These are phyloP conservation scores for Rhizophora mangle DNA, from an alignment of 345 rosid species.

Conservation along the genomic window DNA sequence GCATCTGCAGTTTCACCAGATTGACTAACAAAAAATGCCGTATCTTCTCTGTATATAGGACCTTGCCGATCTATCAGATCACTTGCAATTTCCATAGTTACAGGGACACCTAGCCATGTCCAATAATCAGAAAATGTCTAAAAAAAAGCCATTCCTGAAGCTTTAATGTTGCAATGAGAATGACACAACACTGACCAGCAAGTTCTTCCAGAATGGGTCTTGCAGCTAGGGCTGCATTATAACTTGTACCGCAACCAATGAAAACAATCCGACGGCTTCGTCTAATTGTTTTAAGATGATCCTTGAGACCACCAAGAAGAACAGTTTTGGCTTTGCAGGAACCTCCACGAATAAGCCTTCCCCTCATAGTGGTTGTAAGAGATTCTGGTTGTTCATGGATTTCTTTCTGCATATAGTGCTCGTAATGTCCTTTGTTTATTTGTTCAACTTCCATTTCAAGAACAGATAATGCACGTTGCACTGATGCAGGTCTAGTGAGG, in stretches of 20 bases:
- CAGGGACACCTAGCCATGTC: conserved; percentile 67
- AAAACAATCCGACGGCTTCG: conserved; percentile 90
- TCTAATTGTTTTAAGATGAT: conserved; percentile 85
- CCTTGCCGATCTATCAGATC: conserved; percentile 92
- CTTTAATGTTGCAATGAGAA: conserved; percentile 1
- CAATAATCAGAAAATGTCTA: conserved; percentile 1
- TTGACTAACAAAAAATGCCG: conserved; percentile 95
- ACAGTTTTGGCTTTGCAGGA: conserved; percentile 78
- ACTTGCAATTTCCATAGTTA: conserved; percentile 98
- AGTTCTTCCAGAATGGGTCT: conserved; percentile 96
- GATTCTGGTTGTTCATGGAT: conserved; percentile 99
- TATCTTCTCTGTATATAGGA: conserved; percentile 96
- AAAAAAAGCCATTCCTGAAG: conserved; percentile 4
- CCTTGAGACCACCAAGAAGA: conserved; percentile 93
- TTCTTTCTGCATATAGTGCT: conserved; percentile 98
- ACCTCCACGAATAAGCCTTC: conserved; percentile 89
- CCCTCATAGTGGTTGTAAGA: conserved; percentile 92
- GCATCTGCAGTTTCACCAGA: conserved; percentile 99
- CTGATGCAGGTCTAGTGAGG: conserved; percentile 71
- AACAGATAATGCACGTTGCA: conserved; percentile 90
- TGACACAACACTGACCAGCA: conserved; percentile 55
- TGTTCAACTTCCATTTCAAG: conserved; percentile 98
- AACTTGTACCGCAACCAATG: conserved; percentile 96
- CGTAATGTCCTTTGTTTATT: conserved; percentile 83
- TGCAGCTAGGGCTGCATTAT: conserved; percentile 93